Base-by-base conservation (phyloP, 1,284 basidiomycete species). In the Leccinum pachyderme region DNA sequence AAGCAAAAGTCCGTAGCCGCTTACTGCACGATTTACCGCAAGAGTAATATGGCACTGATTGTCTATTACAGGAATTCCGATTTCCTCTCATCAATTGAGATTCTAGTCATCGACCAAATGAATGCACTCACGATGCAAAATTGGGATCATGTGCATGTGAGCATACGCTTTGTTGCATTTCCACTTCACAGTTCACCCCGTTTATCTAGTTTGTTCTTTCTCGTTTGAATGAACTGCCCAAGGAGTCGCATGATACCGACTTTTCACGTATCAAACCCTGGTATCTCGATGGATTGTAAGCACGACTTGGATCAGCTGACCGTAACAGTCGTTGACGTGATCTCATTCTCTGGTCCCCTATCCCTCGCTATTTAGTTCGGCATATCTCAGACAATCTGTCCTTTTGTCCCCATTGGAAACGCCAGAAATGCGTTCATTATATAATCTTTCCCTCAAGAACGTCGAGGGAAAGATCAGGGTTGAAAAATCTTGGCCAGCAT, bases 81-180 rank as follows among this genome's bases (percentile, higher is more conserved):
- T 73, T 93, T 96, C 70, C 77, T 99, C 50, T 92, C 92, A 3
- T 96, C 93, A 3, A 91, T 99, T 59, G 97, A 99, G 71, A 75
- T 99, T 13, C 73, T 93, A n/a, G 74, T 98, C n/a, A 80, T 91
- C 8, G 97, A 99, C 71, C 95, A 98, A 64, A 79, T 93, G 75
- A 95, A 99, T 68, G 88, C 91, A 2, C 82, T 99, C 68, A 82
- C 86, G 7, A 99, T 99, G 97, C 96, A 99, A 75, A 99, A 99
- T 67, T 99, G 97, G 97, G 95, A 98, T 51, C 96, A 99, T 69
- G 81, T 96, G 15, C 90, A 95, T 78, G 94, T 91, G 52, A 15
- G 54, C 33, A 5, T 29, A 4, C 3, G 3, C 22, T 48, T 48
- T 25, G 15, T 7, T 24, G 2, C 13, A 5, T 39, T 29, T 31